A percentile compares a stretch with the other conserved stretches of the same genome.
Conservation (phyloP, 164 flowering plant genomes). For the Warburgia ugandensis region DNA sequence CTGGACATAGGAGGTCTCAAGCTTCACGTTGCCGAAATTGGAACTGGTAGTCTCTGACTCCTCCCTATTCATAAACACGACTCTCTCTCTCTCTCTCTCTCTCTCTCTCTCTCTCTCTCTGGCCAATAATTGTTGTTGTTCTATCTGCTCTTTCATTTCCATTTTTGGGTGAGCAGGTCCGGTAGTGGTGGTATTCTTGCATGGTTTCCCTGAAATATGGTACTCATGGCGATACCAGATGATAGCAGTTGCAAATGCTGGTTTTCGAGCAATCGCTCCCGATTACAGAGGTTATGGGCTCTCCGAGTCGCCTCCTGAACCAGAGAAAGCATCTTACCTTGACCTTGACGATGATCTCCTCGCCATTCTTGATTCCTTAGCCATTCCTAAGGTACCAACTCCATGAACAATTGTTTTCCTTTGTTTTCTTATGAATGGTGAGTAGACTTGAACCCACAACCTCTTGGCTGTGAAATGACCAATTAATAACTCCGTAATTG, state of each 20-base stretch:
- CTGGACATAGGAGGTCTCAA: conserved; percentile 37
- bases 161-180: conserved; percentile 4
- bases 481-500: too few species aligned
- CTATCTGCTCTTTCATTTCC: not conserved
- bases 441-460: too few species aligned
- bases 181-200: conserved; percentile 17
- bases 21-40: conserved; percentile 41
- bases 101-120: not conserved
- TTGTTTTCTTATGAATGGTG: too few species aligned
- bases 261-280: too few species aligned
- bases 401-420: too few species aligned
- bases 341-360: conserved; percentile 25
- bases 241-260: too few species aligned
- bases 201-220: conserved; percentile 46
- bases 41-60: conserved; percentile 19
- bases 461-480: not conserved
- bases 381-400: conserved; percentile 22
- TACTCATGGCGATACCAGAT: too few species aligned
- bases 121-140: too few species aligned
- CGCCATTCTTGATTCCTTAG: conserved; percentile 16
- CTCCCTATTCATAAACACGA: not conserved
- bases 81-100: not conserved
- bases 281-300: conserved; percentile 63
- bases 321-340: conserved; percentile 26
- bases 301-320: conserved; percentile 40